These are phyloP conservation scores for Pseudogymnoascus sp. DNA, from an alignment of 2,329 filamentous ascomycete genomes.

Conservation along the genomic window DNA sequence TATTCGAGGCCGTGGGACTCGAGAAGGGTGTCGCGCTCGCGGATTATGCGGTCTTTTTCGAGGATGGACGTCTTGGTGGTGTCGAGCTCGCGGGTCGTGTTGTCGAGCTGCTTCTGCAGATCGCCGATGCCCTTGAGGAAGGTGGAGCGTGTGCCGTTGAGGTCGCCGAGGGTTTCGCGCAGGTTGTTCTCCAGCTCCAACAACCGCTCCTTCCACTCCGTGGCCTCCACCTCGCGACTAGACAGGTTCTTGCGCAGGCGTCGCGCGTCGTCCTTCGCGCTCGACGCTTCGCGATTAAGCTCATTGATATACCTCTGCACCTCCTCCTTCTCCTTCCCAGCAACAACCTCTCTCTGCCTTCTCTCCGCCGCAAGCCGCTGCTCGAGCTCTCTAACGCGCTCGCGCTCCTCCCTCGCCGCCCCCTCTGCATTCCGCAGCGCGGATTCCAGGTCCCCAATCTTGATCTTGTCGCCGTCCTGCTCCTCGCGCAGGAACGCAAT, in stretches of 20 bases:
- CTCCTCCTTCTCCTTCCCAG: conserved; percentile 85
- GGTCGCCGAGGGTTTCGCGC: conserved; percentile 76
- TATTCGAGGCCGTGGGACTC: conserved; percentile 84
- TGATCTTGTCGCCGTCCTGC: conserved; percentile 95
- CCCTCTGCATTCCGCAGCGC: conserved; percentile 72
- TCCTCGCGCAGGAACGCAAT: conserved; percentile 94
- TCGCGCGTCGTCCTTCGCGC: conserved; percentile 77
- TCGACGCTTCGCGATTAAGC: conserved; percentile 73
- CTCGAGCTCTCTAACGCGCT: conserved; percentile 63
- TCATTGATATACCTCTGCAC: conserved; percentile 90
- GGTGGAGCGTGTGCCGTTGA: conserved; percentile 76
- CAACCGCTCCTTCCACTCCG: conserved; percentile 83
- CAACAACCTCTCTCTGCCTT: conserved; percentile 77
- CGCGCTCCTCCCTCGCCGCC: conserved; percentile 74
- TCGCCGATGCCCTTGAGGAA: conserved; percentile 81
- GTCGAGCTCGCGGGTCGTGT: conserved; percentile 74
- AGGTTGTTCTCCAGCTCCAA: conserved; percentile 86
- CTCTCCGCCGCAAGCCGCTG: conserved; percentile 71
- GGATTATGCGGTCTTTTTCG: conserved; percentile 87
- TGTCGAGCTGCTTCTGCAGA: conserved; percentile 79
- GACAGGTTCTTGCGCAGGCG: conserved; percentile 75
- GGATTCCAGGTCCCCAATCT: conserved; percentile 87
- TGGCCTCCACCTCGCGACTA: conserved; percentile 77
- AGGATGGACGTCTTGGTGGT: conserved; percentile 64
- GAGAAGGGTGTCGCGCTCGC: conserved; percentile 78